phyloP scores from a whole-genome alignment of 805 yeast species.

The Wickerhamiella qilinensis region DNA sequence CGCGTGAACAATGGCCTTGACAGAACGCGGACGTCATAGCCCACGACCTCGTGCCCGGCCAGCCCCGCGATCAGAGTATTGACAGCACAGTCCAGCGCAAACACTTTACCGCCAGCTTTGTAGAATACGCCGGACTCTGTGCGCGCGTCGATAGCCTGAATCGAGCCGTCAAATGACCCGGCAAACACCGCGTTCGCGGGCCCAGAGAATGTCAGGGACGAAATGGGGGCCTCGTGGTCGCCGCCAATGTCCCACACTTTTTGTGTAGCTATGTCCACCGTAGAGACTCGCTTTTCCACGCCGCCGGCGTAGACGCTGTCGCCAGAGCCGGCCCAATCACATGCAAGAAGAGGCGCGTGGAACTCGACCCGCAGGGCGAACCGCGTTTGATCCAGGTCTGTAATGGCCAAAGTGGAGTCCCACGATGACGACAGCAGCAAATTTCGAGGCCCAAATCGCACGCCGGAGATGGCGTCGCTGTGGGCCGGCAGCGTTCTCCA shows the following conservation, averaged over 20 bases:
- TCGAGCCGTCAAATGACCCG: conserved; percentile 3
- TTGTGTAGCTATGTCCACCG: conserved; percentile 2
- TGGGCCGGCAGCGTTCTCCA: conserved; percentile 3
- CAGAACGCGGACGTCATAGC: conserved; percentile 36
- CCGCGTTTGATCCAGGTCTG: neutral
- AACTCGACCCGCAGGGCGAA: conserved; percentile 1
- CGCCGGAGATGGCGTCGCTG: conserved; percentile 1
- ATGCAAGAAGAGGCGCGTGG: conserved; percentile 4
- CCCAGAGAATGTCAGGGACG: neutral
- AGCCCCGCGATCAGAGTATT: conserved; percentile 33
- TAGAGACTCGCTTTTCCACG: conserved; percentile 5
- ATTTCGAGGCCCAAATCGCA: conserved; percentile 1
- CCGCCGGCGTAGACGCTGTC: conserved; percentile 4
- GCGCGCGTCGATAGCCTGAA: conserved; percentile 4
- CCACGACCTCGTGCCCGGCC: conserved; percentile 32
- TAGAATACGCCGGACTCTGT: conserved; percentile 4
- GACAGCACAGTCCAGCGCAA: conserved; percentile 38
- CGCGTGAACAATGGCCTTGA: conserved; percentile 30
- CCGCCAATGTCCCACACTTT: conserved; percentile 5
- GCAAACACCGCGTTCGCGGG: neutral
- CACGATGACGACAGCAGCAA: conserved; percentile 3
- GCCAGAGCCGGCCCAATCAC: conserved; percentile 2
- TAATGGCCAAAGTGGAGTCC: conserved; percentile 3
- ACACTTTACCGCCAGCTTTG: conserved; percentile 30
- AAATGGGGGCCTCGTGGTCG: conserved; percentile 3